Base-by-base conservation (phyloP, 225 moss, liverwort and hornwort genomes). In the Bryum argenteum region DNA sequence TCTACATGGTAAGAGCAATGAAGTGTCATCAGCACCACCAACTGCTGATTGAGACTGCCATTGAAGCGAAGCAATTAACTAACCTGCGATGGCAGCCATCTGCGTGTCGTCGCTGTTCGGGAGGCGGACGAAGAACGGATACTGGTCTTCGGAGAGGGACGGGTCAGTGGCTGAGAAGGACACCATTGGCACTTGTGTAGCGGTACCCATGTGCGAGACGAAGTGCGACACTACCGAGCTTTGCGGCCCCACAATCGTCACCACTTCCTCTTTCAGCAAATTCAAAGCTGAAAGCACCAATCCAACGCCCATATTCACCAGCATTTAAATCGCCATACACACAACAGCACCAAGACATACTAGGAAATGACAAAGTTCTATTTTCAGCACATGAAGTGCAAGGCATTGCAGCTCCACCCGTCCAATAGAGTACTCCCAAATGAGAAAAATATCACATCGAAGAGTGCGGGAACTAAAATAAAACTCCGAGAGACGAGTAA, bases 101-200 rank as follows among this genome's bases (percentile, higher is more conserved):
- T 87, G 85, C 40, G 89, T 77, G 1, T 59, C 78, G 71, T 91
- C 91, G 73, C 78, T 79, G 67, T 85, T 87, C 7, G 81, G 77
- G 26, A 88, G 83, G 40, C 97, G 97, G 45, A 89, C 87, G 62
- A 98, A 92, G 73, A 79, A 98, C 20, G 87, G 84, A 62, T 98
- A 92, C 69, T 78, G 85, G 14, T 83, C 85, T 70, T 89, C 83
- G 6, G 97, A 94, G 21, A 98, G 84, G 18, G 88, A 76, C 13
- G 97, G 94, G 61, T 94, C 94, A 8, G 97, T 98, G 28, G 92
- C 97, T 15, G 97, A 85, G 77, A 94, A 98, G 6, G 97, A 91
- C 24, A 98, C 91, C 13, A 98, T 57, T 16, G 97, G 97, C 47
- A 98, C 92, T 20, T 81, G 76, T 3, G 88, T 92, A 58, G 92